Percentiles rank a stretch among this genome's conserved stretches.
These are phyloP conservation scores for Tephrocybe sp. DNA, from an alignment of 768 basidiomycete species.

Conservation along the genomic window DNA sequence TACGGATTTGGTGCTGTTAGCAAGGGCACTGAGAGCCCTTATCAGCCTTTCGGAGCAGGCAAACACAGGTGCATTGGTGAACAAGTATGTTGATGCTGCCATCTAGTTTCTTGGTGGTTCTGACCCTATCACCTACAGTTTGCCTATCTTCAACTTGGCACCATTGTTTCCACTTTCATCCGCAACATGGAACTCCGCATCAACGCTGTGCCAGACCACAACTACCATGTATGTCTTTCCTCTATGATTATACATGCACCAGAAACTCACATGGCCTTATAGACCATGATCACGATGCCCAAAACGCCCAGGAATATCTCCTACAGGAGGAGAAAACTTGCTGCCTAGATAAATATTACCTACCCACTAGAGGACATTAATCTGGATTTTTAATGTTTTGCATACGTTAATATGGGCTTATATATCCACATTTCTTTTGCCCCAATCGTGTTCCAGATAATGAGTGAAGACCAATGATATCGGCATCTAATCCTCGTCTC, in stretches of 20 bases:
- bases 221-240: constrained; percentile 75
- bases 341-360: constrained; percentile 37
- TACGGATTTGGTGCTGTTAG: constrained; percentile 94
- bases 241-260: not conserved
- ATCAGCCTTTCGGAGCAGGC: constrained; percentile 97
- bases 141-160: constrained; percentile 90
- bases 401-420: not conserved
- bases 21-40: constrained; percentile 94
- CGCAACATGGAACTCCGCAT: constrained; percentile 74
- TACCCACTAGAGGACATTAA: not conserved
- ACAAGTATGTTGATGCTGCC: constrained; percentile 44
- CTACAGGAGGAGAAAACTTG: constrained; percentile 64
- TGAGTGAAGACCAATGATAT: not conserved
- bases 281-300: constrained; percentile 96
- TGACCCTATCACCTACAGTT: constrained; percentile 49
- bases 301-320: constrained; percentile 61
- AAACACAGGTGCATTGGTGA: constrained; percentile 94
- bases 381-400: constrained; percentile 1
- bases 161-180: constrained; percentile 75
- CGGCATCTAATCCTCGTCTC: constrained; percentile 14
- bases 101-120: not conserved
- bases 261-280: constrained; percentile 7
- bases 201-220: constrained; percentile 73
- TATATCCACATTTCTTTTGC: constrained; percentile 9
- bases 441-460: not conserved